Percentiles rank a stretch among this genome's conserved stretches.
phyloP scores from a whole-genome alignment of 257 asterid species.

The Solanum virginianum region DNA sequence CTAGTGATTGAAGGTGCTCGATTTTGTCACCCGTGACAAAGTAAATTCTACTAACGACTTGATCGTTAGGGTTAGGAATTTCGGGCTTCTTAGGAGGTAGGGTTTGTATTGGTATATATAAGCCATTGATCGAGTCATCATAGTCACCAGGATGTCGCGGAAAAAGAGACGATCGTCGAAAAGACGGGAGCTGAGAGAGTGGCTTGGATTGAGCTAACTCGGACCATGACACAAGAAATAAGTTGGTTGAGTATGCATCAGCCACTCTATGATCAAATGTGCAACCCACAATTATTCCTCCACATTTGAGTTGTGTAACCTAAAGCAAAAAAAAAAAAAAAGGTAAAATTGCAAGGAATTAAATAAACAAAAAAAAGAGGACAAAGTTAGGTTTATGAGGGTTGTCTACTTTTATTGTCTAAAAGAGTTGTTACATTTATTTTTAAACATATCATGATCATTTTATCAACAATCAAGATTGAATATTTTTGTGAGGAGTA shows the following conservation, averaged over 20 bases:
- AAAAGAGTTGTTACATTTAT: background rate
- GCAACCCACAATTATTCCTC: slow-evolving; percentile 58
- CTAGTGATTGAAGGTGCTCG: slow-evolving; percentile 26
- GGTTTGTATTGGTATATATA: slow-evolving; percentile 21
- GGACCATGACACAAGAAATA: slow-evolving; percentile 63
- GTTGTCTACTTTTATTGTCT: background rate
- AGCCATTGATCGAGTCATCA: slow-evolving; percentile 16
- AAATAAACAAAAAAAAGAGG: background rate
- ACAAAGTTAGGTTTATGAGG: background rate
- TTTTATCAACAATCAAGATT: background rate
- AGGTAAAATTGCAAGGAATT: background rate
- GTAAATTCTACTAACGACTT: slow-evolving; percentile 42
- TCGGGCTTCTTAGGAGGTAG: background rate
- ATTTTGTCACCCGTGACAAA: slow-evolving; percentile 28
- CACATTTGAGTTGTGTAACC: slow-evolving; percentile 50
- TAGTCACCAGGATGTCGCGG: slow-evolving; percentile 34
- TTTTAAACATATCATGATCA: background rate
- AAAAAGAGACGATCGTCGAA: slow-evolving; percentile 45
- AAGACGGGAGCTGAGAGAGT: slow-evolving; percentile 34
- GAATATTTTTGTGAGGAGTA: background rate
- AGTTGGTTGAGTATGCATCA: slow-evolving; percentile 69
- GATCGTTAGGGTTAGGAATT: background rate
- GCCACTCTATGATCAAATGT: slow-evolving; percentile 58
- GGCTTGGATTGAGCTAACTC: slow-evolving; percentile 35
- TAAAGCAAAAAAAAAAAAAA: background rate